Conservation (phyloP, 2,329 filamentous ascomycete genomes). For the Phialemoniopsis sp. region DNA sequence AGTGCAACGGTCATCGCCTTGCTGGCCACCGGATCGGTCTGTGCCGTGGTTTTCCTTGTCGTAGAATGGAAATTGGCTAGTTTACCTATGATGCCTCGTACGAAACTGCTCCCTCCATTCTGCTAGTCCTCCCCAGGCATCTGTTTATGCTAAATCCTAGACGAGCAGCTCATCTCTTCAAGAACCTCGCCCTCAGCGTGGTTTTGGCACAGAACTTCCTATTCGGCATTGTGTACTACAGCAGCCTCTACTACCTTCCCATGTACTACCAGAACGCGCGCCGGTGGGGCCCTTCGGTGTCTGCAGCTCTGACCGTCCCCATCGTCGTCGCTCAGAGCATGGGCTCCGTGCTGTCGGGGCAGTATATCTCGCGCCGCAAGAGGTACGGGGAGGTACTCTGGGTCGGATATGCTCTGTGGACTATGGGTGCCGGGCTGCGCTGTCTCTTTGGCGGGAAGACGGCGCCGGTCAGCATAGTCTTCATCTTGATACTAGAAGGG, state of each 20-base stretch:
- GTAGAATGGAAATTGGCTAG: no score
- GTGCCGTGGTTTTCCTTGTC: no score
- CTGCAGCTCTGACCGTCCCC: conserved; percentile 22
- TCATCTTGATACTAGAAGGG: conserved; percentile 25
- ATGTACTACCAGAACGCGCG: conserved; percentile 27
- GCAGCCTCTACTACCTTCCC: conserved; percentile 11
- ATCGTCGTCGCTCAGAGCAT: conserved; percentile 19
- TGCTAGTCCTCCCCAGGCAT: no score
- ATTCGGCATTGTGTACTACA: conserved; percentile 10
- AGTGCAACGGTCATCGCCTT: conserved; percentile 70
- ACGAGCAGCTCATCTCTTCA: no score
- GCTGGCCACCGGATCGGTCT: no score
- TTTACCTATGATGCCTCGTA: no score
- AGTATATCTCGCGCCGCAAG: conserved; percentile 21
- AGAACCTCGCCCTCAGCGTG: no score
- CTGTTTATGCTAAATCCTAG: no score
- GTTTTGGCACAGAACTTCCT: conserved; percentile 10
- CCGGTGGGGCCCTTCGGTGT: conserved; percentile 16
- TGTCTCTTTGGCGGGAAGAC: conserved; percentile 18
- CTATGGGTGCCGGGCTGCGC: conserved; percentile 24
- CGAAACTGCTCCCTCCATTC: no score
- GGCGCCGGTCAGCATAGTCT: conserved; percentile 18
- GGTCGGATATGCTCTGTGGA: conserved; percentile 27
- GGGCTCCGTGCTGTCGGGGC: conserved; percentile 21
- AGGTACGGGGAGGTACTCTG: conserved; percentile 22